Conservation (phyloP, 345 rosid genomes). For the Arabidopsis thaliana region DNA sequence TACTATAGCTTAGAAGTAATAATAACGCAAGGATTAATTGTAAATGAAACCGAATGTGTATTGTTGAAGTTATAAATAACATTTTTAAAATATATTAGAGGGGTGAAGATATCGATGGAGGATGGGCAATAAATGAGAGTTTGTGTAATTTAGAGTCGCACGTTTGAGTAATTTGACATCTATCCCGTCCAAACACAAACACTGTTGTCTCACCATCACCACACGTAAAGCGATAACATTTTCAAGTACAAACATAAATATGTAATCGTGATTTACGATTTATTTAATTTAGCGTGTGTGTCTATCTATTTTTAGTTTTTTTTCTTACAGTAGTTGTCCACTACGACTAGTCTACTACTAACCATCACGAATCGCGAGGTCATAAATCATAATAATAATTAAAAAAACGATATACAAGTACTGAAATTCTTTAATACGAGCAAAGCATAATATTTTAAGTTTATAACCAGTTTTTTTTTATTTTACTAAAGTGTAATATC, state of each 20-base stretch:
- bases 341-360: constrained; percentile 14
- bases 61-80: not conserved
- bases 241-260: not conserved
- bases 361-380: constrained; percentile 6
- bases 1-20: not conserved
- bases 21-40: not conserved
- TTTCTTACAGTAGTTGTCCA: not conserved
- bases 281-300: not conserved
- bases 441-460: too few relatives aligned
- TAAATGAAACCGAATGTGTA: not conserved
- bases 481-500: too few relatives aligned
- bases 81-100: not conserved
- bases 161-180: constrained; percentile 38
- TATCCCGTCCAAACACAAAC: constrained; percentile 37
- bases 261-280: not conserved
- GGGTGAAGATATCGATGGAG: constrained; percentile 24
- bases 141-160: constrained; percentile 22
- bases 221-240: constrained; percentile 23
- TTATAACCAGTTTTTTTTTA: too few relatives aligned
- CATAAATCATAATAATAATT: not conserved
- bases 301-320: not conserved
- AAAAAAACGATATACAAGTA: not conserved
- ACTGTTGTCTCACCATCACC: constrained; percentile 42
- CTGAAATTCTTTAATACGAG: not conserved
- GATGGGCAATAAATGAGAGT: constrained; percentile 26